These are phyloP conservation scores for Scedosporium dehoogii DNA, from an alignment of 2,329 filamentous ascomycete genomes.

Conservation along the genomic window DNA sequence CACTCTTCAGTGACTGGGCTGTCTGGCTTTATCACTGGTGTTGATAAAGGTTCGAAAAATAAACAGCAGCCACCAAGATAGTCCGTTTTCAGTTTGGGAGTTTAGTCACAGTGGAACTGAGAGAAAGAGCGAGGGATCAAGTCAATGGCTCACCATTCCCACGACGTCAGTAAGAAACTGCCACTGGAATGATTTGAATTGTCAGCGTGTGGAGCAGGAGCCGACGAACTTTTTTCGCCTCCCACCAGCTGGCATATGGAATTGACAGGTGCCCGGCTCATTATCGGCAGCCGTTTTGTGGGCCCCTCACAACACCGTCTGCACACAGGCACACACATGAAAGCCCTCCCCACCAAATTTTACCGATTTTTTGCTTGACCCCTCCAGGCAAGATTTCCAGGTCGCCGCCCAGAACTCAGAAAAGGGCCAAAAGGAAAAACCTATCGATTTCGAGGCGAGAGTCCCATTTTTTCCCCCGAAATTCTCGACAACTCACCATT, in stretches of 20 bases:
- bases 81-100: not conserved
- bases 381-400: slow-evolving; percentile 1
- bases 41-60: not conserved
- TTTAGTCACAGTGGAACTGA: not conserved
- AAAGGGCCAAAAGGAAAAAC: not conserved
- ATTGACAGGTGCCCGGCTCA: not conserved
- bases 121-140: not conserved
- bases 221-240: not conserved
- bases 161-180: slow-evolving; percentile 7
- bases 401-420: not conserved
- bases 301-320: not conserved
- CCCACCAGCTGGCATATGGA: not conserved
- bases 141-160: not conserved
- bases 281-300: not conserved
- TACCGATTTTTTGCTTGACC: slow-evolving; percentile 7
- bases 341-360: slow-evolving; percentile 8
- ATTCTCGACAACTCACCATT: not conserved
- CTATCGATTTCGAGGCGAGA: not conserved
- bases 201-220: slow-evolving; percentile 4
- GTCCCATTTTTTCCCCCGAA: not conserved
- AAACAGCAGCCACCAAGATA: not conserved
- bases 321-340: slow-evolving; percentile 2
- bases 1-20: not conserved
- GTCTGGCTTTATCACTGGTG: not conserved
- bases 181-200: slow-evolving; percentile 1